These are phyloP conservation scores for Grigorovia yakushimaensis DNA, from an alignment of 805 yeast genomes.

Conservation along the genomic window DNA sequence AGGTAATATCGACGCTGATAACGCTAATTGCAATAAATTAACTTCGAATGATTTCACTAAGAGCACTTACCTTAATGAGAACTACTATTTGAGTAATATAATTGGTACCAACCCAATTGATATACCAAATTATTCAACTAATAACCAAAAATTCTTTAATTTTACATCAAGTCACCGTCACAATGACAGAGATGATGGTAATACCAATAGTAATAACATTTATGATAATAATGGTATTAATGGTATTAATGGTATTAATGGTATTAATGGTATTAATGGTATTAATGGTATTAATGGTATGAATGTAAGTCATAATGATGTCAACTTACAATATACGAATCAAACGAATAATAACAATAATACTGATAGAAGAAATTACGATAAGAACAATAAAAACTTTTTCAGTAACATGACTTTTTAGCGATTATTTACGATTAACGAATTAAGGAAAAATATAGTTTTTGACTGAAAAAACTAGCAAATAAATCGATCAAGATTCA, in stretches of 20 bases:
- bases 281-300: neutral
- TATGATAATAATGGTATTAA: neutral
- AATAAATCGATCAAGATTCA: too few relatives aligned
- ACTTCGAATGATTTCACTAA: neutral
- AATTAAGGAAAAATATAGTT: neutral
- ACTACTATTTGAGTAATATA: neutral
- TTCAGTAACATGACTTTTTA: constrained; percentile 6
- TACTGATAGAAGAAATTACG: neutral
- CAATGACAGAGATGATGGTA: neutral
- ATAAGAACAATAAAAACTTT: neutral
- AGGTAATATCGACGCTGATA: neutral
- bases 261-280: neutral
- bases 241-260: neutral
- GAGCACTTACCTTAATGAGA: neutral
- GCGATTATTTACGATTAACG: neutral
- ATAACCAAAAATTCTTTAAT: neutral
- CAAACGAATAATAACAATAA: neutral
- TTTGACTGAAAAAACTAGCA: neutral
- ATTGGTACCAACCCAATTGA: neutral
- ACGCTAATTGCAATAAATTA: neutral
- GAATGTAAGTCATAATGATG: neutral
- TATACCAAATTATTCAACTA: neutral
- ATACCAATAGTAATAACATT: neutral
- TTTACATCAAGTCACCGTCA: neutral
- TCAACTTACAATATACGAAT: neutral